These are phyloP conservation scores for Solanum arcanum DNA, from an alignment of 257 asterid species.

Conservation along the genomic window DNA sequence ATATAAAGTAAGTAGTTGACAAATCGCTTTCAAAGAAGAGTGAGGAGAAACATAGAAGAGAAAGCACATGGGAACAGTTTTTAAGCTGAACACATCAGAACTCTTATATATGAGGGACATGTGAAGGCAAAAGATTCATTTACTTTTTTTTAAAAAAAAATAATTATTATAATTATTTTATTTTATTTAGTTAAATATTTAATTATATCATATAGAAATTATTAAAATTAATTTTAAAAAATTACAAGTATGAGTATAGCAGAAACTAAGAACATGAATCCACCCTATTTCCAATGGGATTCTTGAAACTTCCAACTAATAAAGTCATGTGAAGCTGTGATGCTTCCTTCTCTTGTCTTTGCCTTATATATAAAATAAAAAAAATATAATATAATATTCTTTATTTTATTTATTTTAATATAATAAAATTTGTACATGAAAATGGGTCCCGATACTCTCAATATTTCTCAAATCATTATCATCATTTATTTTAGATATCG, in stretches of 20 bases:
- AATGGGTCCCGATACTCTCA: background rate
- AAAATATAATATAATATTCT: background rate
- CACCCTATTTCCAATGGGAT: conserved; percentile 41
- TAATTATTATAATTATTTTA: background rate
- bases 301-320: conserved; percentile 36
- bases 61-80: conserved; percentile 49
- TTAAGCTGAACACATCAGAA: conserved; percentile 22
- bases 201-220: background rate
- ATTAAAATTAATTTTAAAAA: background rate
- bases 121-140: conserved; percentile 39
- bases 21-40: conserved; percentile 45
- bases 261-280: conserved; percentile 47
- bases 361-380: background rate
- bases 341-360: conserved; percentile 31
- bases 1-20: conserved; percentile 29
- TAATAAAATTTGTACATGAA: background rate
- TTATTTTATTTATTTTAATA: background rate
- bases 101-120: conserved; percentile 20
- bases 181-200: background rate
- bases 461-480: background rate
- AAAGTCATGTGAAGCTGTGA: conserved; percentile 45
- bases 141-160: background rate
- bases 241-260: background rate
- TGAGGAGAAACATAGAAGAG: conserved; percentile 44
- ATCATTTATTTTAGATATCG: background rate